phyloP scores from a whole-genome alignment of 2,329 filamentous ascomycete genomes.

The Nannizziopsis barbatae region DNA sequence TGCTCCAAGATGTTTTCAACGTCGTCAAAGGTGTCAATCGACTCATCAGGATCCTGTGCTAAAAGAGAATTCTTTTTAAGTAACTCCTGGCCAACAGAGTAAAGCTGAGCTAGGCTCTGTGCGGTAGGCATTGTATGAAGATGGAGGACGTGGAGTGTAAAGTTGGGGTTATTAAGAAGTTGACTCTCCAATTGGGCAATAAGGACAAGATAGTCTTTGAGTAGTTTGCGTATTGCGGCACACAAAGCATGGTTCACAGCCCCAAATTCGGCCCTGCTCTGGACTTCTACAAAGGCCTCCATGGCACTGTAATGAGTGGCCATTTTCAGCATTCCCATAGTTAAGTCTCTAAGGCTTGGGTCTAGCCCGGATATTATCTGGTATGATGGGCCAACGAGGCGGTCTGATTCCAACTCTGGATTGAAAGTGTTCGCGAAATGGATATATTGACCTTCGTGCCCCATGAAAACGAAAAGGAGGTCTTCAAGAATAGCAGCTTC shows the following conservation, averaged over 20 bases:
- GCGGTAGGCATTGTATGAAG: slow-evolving; percentile 81
- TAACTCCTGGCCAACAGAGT: slow-evolving; percentile 75
- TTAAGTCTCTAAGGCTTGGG: slow-evolving; percentile 79
- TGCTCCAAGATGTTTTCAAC: slow-evolving; percentile 90
- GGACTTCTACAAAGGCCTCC: slow-evolving; percentile 86
- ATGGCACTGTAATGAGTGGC: slow-evolving; percentile 87
- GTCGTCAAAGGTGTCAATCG: slow-evolving; percentile 65
- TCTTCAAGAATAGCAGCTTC: slow-evolving; percentile 84
- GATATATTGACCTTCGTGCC: slow-evolving; percentile 95
- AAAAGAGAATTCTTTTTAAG: slow-evolving; percentile 78
- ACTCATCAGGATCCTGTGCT: slow-evolving; percentile 58
- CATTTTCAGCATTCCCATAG: slow-evolving; percentile 80
- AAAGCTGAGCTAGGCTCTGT: slow-evolving; percentile 84
- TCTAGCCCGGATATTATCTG: slow-evolving; percentile 73
- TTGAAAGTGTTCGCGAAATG: slow-evolving; percentile 75
- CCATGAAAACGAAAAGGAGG: slow-evolving; percentile 91
- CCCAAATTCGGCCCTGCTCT: slow-evolving; percentile 85
- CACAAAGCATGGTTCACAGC: slow-evolving; percentile 92
- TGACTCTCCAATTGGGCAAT: slow-evolving; percentile 90
- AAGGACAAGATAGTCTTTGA: slow-evolving; percentile 89
- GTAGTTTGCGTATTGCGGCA: slow-evolving; percentile 78
- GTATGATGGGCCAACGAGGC: slow-evolving; percentile 71
- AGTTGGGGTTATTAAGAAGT: slow-evolving; percentile 73
- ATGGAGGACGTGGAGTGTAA: slow-evolving; percentile 87
- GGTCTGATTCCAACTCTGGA: slow-evolving; percentile 72